Base-by-base conservation (phyloP, 805 yeast species). In the Candida tammaniensis region DNA sequence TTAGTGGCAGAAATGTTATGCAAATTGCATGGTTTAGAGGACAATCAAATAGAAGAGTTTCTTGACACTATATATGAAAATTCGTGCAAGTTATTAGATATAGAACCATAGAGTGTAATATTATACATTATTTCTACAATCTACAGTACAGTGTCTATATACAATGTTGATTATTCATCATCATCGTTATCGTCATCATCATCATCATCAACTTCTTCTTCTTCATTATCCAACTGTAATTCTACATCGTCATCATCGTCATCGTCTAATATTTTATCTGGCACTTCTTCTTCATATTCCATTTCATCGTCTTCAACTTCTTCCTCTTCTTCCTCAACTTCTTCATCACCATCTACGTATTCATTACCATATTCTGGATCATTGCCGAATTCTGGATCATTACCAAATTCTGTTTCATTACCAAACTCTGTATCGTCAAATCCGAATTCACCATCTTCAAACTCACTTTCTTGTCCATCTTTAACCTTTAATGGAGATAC, bases 1-100 rank as follows among this genome's bases (percentile, higher is more conserved):
- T 76, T 78, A 37, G 88, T 88, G 0, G 97, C 94, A 1, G 76
- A 61, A 37, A 54, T 66, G 17, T 45, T 67, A 54, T 52, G 64
- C 21, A 47, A 42, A 20, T 38, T 67, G 15, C 57, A 64, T 36
- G 61, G 56, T 0, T 34, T 61, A 5, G 51, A 47, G 2, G 59
- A 53, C 4, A 31, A 44, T 19, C 64, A 65, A 24, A 45, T 59
- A 6, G 57, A 55, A 30, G 36, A 49, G 1, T 61, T 65, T 23
- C 40, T 67, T 24, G 73, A 66, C 40, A 24, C 39, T 17, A 52
- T 67, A 14, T 67, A 59, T 44, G 50, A 48, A 17, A 67, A 63
- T 39, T 49, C 68, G 2, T 57, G 65, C 35, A 53, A 47, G 29
- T 33, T 64, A 27, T 66, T 67, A 22, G n/a, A 11, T 9, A 10